Conservation (phyloP, 257 asterid species). For the Plantago ovata region DNA sequence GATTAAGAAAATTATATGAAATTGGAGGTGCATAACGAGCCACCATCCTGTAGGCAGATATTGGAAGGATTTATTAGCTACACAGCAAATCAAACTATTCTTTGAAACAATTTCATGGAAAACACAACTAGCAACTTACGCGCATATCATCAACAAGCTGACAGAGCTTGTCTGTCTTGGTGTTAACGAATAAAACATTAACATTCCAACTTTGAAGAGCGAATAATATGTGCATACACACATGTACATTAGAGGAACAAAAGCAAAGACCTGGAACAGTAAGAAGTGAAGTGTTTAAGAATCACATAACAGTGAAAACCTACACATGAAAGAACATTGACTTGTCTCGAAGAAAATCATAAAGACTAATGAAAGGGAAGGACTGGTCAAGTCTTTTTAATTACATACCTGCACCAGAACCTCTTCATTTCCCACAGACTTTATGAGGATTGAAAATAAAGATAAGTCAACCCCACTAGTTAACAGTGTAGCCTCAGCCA, state of each 20-base stretch:
- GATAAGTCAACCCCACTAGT: conserved; percentile 96
- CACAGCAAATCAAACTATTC: background rate
- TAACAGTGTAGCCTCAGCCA: conserved; percentile 96
- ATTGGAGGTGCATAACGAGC: conserved; percentile 99
- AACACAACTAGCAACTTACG: conserved; percentile 51
- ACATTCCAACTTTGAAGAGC: conserved; percentile 87
- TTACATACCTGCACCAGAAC: conserved; percentile 85
- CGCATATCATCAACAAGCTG: conserved; percentile 97
- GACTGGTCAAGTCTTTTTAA: conserved; percentile 1
- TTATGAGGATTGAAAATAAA: conserved; percentile 79
- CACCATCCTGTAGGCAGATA: conserved; percentile 71
- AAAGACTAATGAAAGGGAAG: too few relatives aligned
- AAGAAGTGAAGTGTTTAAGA: conserved; percentile 20
- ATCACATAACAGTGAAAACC: conserved; percentile 8
- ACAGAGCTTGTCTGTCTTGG: conserved; percentile 92
- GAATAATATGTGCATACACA: conserved; percentile 95
- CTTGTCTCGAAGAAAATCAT: conserved; percentile 12
- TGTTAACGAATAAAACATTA: conserved; percentile 94
- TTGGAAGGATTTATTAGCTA: conserved; percentile 15
- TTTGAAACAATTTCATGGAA: conserved; percentile 10
- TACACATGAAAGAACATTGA: background rate
- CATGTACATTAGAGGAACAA: conserved; percentile 94
- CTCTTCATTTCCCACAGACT: conserved; percentile 85
- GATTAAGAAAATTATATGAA: conserved; percentile 96
- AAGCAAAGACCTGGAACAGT: conserved; percentile 68